phyloP scores from a whole-genome alignment of 768 basidiomycete species.

The Termitomyces sp. region DNA sequence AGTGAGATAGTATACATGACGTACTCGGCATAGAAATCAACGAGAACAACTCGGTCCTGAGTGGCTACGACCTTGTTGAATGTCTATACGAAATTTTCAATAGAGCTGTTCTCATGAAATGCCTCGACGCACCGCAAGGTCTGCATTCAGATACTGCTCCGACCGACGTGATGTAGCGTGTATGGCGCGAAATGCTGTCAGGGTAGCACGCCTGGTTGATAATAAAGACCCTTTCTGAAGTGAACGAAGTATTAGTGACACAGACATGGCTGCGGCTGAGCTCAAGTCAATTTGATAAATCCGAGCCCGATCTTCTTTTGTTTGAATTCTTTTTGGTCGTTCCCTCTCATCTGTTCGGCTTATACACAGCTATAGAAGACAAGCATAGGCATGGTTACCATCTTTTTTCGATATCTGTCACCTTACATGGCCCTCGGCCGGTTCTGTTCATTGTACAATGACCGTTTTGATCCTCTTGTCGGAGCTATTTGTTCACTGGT shows the following conservation, averaged over 20 bases:
- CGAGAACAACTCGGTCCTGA: slow-evolving; percentile 53
- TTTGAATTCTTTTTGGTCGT: not conserved
- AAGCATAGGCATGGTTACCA: not conserved
- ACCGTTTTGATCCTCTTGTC: not conserved
- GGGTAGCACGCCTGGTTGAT: not conserved
- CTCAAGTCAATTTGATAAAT: not conserved
- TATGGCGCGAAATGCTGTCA: slow-evolving; percentile 20
- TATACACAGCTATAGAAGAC: not conserved
- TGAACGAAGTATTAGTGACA: slow-evolving; percentile 6
- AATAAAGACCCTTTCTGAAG: not conserved
- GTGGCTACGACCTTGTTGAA: slow-evolving; percentile 30
- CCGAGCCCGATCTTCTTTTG: not conserved
- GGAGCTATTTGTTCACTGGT: not conserved
- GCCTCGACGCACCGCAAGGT: slow-evolving; percentile 32
- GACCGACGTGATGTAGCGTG: slow-evolving; percentile 34
- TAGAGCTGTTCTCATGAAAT: not conserved
- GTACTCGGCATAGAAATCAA: slow-evolving; percentile 80
- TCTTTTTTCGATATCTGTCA: not conserved
- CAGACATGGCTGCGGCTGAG: slow-evolving; percentile 2
- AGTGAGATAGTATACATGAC: slow-evolving; percentile 19
- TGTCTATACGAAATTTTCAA: slow-evolving; percentile 23
- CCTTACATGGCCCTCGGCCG: not conserved
- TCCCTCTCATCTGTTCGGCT: not conserved
- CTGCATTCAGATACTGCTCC: slow-evolving; percentile 39
- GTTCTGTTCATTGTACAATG: not conserved